These are phyloP conservation scores for Phytophthora citricola DNA, from an alignment of 352 stramenopile species.

Conservation along the genomic window DNA sequence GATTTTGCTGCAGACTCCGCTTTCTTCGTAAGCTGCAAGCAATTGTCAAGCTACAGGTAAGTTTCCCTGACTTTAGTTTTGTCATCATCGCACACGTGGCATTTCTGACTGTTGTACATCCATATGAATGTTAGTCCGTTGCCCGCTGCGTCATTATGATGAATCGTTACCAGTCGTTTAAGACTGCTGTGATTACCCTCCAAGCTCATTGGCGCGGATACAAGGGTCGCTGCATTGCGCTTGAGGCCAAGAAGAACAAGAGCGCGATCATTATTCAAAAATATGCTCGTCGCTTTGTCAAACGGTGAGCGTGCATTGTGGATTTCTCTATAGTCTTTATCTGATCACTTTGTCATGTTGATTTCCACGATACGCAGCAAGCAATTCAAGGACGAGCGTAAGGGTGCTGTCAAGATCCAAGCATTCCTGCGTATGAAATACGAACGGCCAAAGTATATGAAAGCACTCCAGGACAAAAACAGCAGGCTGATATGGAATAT, in stretches of 20 bases:
- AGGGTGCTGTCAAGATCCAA: constrained; percentile 65
- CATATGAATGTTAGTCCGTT: constrained; percentile 60
- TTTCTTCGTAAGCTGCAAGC: constrained; percentile 74
- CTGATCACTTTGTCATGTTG: constrained; percentile 6
- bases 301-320: constrained; percentile 41
- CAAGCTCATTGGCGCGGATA: constrained; percentile 85
- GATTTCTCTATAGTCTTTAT: not conserved
- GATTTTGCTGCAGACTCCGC: constrained; percentile 62
- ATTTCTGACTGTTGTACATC: constrained; percentile 15
- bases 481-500: constrained; percentile 64
- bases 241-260: constrained; percentile 58
- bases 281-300: constrained; percentile 65
- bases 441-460: constrained; percentile 61
- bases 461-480: constrained; percentile 59
- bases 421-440: constrained; percentile 72
- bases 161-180: constrained; percentile 71
- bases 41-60: constrained; percentile 82
- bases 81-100: not conserved
- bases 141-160: constrained; percentile 82
- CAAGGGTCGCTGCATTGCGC: constrained; percentile 58
- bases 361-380: constrained; percentile 37
- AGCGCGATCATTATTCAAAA: constrained; percentile 76
- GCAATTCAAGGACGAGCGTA: constrained; percentile 59
- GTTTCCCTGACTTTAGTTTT: not conserved
- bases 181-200: constrained; percentile 60